Base-by-base conservation (phyloP, 2,329 filamentous ascomycete genomes). In the Ciborinia camelliae region DNA sequence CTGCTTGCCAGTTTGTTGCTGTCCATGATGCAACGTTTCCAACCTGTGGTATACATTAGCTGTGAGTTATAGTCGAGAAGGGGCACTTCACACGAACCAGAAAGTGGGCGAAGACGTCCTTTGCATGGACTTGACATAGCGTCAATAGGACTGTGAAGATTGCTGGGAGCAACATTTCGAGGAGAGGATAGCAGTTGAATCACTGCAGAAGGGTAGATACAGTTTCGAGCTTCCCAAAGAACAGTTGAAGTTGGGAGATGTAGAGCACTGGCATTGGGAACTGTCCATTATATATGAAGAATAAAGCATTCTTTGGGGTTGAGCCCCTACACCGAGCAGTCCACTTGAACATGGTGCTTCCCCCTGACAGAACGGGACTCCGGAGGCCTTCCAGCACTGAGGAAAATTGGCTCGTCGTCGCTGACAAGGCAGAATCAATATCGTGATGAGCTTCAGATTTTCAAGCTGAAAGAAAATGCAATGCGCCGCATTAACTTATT, bases 81-180 rank as follows among this genome's bases (percentile, higher is more conserved):
- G n/a, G 1, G 3, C 14, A 39, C 6, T 39, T 39, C 18, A n/a
- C 51, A 53, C 51, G n/a, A 53, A 54, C 32, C 35, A 54, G 18
- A 12, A 54, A 54, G 35, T 39, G 35, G 35, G 52, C 52, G n/a
- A 54, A 54, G 14, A 54, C 52, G 26, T 26, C 52, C 23, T 54
- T 39, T 37, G 52, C 51, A 37, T 53, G 12, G n/a, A 53, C 20
- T 23, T 23, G 30, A 37, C 30, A 53, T 15, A n/a, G n/a, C 5
- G 30, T 23, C 32, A 53, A n/a, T 26, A 26, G 8, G 1, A 37
- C 23, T 52, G 5, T 53, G 3, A 53, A 37, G n/a, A 53, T 53
- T 37, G 20, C 20, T 23, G 12, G 32, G n/a, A 53, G 20, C 3
- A 53, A 37, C 30, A 37, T 37, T 7, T 37, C 23, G 32, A 37